phyloP scores from a whole-genome alignment of 2,329 filamentous ascomycete genomes.

The Raffaelea arxii region DNA sequence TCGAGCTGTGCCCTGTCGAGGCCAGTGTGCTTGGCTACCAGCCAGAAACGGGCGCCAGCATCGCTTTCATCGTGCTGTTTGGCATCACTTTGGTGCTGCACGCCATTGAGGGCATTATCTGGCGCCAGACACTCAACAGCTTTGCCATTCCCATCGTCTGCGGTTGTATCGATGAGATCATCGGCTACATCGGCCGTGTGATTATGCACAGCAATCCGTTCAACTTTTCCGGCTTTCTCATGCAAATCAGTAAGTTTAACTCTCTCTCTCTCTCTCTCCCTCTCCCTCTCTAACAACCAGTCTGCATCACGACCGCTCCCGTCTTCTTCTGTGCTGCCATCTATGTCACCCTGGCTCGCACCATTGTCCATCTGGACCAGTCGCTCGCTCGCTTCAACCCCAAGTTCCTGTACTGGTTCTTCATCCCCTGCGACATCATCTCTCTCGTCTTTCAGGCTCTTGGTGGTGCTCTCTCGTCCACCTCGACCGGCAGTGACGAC shows the following conservation, averaged over 20 bases:
- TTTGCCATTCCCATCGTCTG: constrained; percentile 42
- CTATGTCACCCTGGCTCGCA: constrained; percentile 46
- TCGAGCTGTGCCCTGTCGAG: constrained; percentile 34
- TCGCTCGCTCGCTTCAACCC: constrained; percentile 31
- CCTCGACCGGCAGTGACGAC: constrained; percentile 33
- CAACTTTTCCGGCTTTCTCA: constrained; percentile 47
- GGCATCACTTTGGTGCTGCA: constrained; percentile 38
- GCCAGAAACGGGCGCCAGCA: constrained; percentile 32
- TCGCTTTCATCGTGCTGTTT: constrained; percentile 31
- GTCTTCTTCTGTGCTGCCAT: constrained; percentile 54
- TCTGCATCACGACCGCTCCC: constrained; percentile 46
- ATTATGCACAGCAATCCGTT: constrained; percentile 50
- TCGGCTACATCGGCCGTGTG: constrained; percentile 54
- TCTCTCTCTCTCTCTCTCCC: background rate
- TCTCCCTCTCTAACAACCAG: constrained; percentile 19
- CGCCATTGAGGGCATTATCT: constrained; percentile 32
- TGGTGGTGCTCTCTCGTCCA: constrained; percentile 41
- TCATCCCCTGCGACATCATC: constrained; percentile 43
- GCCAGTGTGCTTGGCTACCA: constrained; percentile 37
- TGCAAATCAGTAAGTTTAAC: constrained; percentile 46
- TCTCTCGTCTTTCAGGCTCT: constrained; percentile 46
- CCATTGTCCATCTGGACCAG: constrained; percentile 27
- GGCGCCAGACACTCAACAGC: constrained; percentile 30
- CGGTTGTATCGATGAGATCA: constrained; percentile 46
- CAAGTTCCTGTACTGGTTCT: constrained; percentile 31